phyloP scores from a whole-genome alignment of 2,329 filamentous ascomycete genomes.

The Huntiella omanensis region DNA sequence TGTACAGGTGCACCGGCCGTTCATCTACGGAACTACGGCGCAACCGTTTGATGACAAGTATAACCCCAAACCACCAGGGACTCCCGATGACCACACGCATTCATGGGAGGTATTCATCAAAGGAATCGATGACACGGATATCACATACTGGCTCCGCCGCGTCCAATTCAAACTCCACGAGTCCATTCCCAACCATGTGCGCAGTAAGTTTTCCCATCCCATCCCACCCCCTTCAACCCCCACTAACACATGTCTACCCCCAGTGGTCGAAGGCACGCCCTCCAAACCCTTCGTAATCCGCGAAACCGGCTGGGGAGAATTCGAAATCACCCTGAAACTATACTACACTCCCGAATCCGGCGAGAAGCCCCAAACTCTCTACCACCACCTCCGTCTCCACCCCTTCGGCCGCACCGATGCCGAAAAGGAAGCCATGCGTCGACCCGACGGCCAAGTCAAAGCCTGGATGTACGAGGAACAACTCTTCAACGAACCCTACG shows the following conservation, averaged over 20 bases:
- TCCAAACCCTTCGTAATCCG: slow-evolving; percentile 60
- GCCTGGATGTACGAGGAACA: slow-evolving; percentile 84
- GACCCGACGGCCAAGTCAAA: slow-evolving; percentile 44
- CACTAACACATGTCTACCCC: not conserved
- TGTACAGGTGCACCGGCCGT: slow-evolving; percentile 43
- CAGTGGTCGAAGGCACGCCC: slow-evolving; percentile 51
- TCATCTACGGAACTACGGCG: slow-evolving; percentile 65
- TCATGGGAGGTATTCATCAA: slow-evolving; percentile 91
- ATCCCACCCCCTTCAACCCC: not conserved
- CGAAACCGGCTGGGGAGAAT: slow-evolving; percentile 96
- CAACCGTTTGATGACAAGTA: slow-evolving; percentile 57
- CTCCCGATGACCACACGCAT: slow-evolving; percentile 85
- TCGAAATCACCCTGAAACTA: slow-evolving; percentile 86
- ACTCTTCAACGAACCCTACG: slow-evolving; percentile 91
- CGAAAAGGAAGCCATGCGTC: slow-evolving; percentile 41
- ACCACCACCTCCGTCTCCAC: slow-evolving; percentile 80
- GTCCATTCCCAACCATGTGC: slow-evolving; percentile 78
- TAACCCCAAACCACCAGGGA: slow-evolving; percentile 56
- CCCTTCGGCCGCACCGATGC: slow-evolving; percentile 72
- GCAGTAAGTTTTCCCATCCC: slow-evolving; percentile 32
- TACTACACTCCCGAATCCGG: slow-evolving; percentile 76
- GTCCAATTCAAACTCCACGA: slow-evolving; percentile 98
- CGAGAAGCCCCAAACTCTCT: slow-evolving; percentile 91
- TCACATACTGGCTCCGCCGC: slow-evolving; percentile 89
- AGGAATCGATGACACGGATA: slow-evolving; percentile 72